A percentile compares a stretch with the other conserved stretches of the same genome.
Evolutionary conservation across 1,284 basidiomycete species (phyloP).

Genomic region (Mycosarcoma mackinlayi): DNA sequence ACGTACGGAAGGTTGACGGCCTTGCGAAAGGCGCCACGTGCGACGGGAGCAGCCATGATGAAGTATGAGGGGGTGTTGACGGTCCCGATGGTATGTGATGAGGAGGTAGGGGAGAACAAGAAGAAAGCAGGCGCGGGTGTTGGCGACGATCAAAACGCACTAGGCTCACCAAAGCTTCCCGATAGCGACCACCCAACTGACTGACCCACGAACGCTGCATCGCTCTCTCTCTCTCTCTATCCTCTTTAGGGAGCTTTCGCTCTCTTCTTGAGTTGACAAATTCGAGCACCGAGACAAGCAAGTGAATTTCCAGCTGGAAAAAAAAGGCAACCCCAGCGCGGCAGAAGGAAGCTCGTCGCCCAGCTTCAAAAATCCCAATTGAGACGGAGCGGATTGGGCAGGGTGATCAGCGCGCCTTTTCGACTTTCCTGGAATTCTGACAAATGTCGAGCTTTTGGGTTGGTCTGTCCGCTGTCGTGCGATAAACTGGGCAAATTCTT

Average conservation of each 20-base stretch:
- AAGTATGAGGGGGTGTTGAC: conserved; percentile 13
- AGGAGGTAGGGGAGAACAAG: conserved; percentile 26
- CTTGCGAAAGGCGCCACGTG: conserved; percentile 64
- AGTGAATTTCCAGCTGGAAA: too few species aligned
- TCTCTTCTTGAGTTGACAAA: too few species aligned
- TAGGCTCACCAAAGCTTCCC: not conserved
- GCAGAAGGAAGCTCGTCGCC: too few species aligned
- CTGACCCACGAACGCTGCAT: too few species aligned
- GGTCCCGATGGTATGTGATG: conserved; percentile 23
- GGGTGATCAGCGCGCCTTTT: conserved; percentile 24
- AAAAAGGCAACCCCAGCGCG: too few species aligned
- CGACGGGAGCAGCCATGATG: conserved; percentile 56
- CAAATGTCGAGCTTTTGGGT: conserved; percentile 23
- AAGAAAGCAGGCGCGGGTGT: not conserved
- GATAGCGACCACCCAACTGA: conserved; percentile 28
- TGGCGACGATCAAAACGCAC: conserved; percentile 11
- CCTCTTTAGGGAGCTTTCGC: too few species aligned
- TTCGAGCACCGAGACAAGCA: too few species aligned
- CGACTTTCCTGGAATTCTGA: conserved; percentile 12
- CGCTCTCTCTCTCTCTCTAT: too few species aligned
- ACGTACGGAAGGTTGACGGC: conserved; percentile 78
- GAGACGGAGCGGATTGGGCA: conserved; percentile 21
- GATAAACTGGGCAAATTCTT: not conserved
- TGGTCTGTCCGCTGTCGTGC: conserved; percentile 12
- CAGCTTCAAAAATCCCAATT: conserved; percentile 21